A percentile compares a stretch with the other conserved stretches of the same genome.
Evolutionary conservation across 2,329 filamentous ascomycete genomes (phyloP).

Genomic region (Sporothrix luriei): DNA sequence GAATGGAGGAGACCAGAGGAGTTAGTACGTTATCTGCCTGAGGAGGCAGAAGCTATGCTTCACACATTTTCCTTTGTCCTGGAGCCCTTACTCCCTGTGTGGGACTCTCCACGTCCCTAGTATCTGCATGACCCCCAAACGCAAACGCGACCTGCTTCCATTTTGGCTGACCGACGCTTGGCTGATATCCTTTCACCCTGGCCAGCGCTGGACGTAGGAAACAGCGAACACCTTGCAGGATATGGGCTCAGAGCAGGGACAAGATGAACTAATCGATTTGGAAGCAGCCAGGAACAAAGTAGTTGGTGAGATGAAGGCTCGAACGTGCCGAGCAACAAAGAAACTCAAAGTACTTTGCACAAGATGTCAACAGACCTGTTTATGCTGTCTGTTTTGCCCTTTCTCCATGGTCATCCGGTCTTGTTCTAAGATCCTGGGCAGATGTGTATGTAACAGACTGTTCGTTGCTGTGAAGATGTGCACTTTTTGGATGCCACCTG

Average conservation of each 20-base stretch:
- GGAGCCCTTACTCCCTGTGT: too few species aligned
- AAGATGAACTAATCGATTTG: not conserved
- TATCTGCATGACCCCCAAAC: not conserved
- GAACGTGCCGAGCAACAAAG: not conserved
- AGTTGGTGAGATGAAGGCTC: not conserved
- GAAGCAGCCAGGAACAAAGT: not conserved
- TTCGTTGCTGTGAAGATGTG: not conserved
- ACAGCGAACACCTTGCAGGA: not conserved
- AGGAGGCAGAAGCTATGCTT: too few species aligned
- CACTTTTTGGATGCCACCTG: not conserved
- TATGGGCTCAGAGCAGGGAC: not conserved
- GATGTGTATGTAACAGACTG: too few species aligned
- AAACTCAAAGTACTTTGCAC: not conserved
- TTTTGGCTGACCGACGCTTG: slow-evolving; percentile 11
- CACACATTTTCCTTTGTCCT: not conserved
- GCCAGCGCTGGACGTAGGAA: not conserved
- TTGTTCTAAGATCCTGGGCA: not conserved
- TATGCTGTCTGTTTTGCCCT: not conserved
- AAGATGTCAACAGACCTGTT: slow-evolving; percentile 9
- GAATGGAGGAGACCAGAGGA: too few species aligned
- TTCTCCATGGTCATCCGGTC: not conserved
- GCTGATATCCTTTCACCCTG: not conserved
- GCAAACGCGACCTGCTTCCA: slow-evolving; percentile 14
- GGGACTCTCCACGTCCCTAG: not conserved
- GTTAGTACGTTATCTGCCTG: too few species aligned